Conservation (phyloP, 441 rosid species). For the Adansonia gregorii region DNA sequence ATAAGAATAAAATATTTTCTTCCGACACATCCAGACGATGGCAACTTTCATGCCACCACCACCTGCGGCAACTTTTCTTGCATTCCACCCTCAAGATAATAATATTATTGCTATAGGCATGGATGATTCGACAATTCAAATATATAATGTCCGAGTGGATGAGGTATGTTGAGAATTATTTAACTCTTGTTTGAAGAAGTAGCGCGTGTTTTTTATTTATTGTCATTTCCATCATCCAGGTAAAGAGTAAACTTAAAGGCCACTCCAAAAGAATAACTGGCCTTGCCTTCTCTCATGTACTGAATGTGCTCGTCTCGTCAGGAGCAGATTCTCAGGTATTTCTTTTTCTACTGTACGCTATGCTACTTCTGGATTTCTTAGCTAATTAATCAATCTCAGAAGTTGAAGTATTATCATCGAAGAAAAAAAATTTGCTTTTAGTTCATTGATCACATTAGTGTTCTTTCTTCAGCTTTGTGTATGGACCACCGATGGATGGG, state of each 20-base stretch:
- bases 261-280: conserved; percentile 93
- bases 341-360: no score
- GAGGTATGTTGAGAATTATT: conserved; percentile 50
- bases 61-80: conserved; percentile 88
- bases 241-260: conserved; percentile 93
- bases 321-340: conserved; percentile 96
- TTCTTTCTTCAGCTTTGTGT: conserved; percentile 71
- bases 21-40: conserved; percentile 61
- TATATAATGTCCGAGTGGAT: conserved; percentile 83
- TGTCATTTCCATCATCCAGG: conserved; percentile 44
- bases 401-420: background rate
- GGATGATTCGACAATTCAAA: conserved; percentile 84
- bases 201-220: conserved; percentile 7
- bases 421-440: background rate
- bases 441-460: conserved; percentile 12
- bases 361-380: background rate
- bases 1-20: background rate
- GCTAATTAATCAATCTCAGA: background rate
- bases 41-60: conserved; percentile 88
- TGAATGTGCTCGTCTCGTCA: conserved; percentile 82
- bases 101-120: conserved; percentile 85
- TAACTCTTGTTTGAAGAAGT: background rate
- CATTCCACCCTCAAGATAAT: conserved; percentile 89
- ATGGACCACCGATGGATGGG: conserved; percentile 97
- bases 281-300: conserved; percentile 80